These are phyloP conservation scores for Sarocladium kiliense DNA, from an alignment of 2,329 filamentous ascomycete species.

Conservation along the genomic window DNA sequence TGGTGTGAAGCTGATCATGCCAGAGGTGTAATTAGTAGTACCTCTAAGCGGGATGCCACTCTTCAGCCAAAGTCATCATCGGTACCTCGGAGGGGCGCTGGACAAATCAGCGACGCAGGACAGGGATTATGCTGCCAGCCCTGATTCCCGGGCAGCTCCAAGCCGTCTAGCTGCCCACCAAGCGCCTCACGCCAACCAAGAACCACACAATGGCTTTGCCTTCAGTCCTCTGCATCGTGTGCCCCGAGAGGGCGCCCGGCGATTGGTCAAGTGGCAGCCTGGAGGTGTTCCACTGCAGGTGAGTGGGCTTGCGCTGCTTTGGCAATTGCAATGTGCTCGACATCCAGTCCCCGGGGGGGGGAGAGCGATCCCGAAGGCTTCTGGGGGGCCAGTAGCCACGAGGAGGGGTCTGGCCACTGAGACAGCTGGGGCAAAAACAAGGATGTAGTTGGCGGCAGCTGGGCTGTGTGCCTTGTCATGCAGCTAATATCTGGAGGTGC, in stretches of 20 bases:
- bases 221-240: neutral
- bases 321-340: neutral
- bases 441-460: neutral
- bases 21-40: neutral
- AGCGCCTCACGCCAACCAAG: neutral
- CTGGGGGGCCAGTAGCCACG: neutral
- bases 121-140: neutral
- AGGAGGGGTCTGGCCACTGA: neutral
- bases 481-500: neutral
- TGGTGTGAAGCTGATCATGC: constrained; percentile 6
- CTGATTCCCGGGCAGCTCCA: constrained; percentile 1
- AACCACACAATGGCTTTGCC: neutral
- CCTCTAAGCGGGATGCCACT: neutral
- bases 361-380: neutral
- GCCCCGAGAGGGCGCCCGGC: neutral
- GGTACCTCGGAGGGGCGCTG: constrained; percentile 6
- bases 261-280: neutral
- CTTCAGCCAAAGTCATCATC: neutral
- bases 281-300: neutral
- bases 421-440: neutral
- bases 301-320: constrained; percentile 1
- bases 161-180: neutral
- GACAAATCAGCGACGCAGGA: constrained; percentile 6
- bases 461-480: constrained; percentile 6
- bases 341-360: neutral